Percentiles rank a stretch among this genome's conserved stretches.
These are phyloP conservation scores for Zizania latifolia DNA, from an alignment of 176 grass and related monocot genomes.

Conservation along the genomic window DNA sequence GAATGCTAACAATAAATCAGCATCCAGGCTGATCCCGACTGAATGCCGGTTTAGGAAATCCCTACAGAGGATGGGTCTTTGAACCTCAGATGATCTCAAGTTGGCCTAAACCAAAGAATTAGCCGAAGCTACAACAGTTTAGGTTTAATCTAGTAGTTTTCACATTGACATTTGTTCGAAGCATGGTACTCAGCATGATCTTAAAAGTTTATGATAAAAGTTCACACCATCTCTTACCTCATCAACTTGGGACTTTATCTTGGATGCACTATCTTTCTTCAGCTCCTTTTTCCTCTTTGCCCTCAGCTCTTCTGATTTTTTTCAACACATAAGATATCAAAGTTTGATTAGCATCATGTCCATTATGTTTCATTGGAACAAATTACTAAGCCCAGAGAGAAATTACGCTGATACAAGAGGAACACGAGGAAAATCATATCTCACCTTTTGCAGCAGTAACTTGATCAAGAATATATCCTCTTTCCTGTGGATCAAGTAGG, in stretches of 20 bases:
- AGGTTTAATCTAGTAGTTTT: neutral
- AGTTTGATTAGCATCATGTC: neutral
- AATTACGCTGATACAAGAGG: neutral
- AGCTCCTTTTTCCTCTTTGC: conserved; percentile 90
- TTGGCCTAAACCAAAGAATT: neutral
- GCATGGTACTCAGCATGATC: neutral
- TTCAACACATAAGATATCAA: conserved; percentile 16
- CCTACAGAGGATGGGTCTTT: neutral
- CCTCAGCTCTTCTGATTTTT: conserved; percentile 74
- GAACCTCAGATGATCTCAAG: neutral
- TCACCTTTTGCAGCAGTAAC: conserved; percentile 85
- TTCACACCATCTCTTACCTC: conserved; percentile 59
- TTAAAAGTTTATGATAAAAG: neutral
- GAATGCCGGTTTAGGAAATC: neutral
- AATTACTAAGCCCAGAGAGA: neutral
- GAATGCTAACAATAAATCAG: neutral
- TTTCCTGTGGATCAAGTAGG: conserved; percentile 84
- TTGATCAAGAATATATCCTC: conserved; percentile 88
- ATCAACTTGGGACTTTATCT: conserved; percentile 86
- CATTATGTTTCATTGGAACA: neutral
- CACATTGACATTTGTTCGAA: neutral
- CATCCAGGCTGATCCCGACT: neutral
- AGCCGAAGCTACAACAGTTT: neutral
- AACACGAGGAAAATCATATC: neutral
- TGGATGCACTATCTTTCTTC: conserved; percentile 93